Evolutionary conservation across 2,329 filamentous ascomycete species (phyloP), one percentile per base, ranked within the genome.

Genomic region (Arthroderma sp.): DNA sequence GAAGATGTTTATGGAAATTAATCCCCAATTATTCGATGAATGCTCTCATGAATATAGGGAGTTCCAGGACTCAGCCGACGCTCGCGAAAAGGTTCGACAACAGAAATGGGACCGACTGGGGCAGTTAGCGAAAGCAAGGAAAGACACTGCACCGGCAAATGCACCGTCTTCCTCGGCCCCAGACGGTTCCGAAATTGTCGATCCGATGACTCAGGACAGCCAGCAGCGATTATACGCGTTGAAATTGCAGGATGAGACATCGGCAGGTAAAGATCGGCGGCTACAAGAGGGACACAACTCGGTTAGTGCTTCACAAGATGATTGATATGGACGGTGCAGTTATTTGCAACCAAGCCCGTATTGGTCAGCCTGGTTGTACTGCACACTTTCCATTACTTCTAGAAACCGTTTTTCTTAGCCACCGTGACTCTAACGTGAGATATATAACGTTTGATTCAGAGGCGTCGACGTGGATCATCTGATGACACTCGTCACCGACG

Each of bases 1-100:
- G 91, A 98, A 98, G 64, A 77, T 98, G 33, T 98, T 98, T 66
- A 98, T 98, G 91, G 91, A 98, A 64, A 95, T 98, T 58, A 96
- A 96, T 63, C 91, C 91, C 6, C 88, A 95, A 63, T 77, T 98
- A 22, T 98, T 98, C 57, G 91, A 98, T 56, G 91, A 98, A 61
- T 98, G 91, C 67, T 95, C 91, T 32, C 89, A 95, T 59, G 88
- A 96, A 52, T 98, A 98, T 66, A 93, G 88, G 4, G 89, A 96
- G 63, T 83, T 91, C 57, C 89, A 96, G 66, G 94, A 94, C 65
- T 91, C 78, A 51, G 86, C 88, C 3, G 80, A 84, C n/a, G 78
- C 85, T 48, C 80, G 88, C 45, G 83, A 95, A 64, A 80, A 82
- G 52, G 73, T 80, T 50, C 80, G 91, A 52, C 81, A 93, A 62